These are phyloP conservation scores for Odontarrhena argentea DNA, from an alignment of 345 rosid species.

Conservation along the genomic window DNA sequence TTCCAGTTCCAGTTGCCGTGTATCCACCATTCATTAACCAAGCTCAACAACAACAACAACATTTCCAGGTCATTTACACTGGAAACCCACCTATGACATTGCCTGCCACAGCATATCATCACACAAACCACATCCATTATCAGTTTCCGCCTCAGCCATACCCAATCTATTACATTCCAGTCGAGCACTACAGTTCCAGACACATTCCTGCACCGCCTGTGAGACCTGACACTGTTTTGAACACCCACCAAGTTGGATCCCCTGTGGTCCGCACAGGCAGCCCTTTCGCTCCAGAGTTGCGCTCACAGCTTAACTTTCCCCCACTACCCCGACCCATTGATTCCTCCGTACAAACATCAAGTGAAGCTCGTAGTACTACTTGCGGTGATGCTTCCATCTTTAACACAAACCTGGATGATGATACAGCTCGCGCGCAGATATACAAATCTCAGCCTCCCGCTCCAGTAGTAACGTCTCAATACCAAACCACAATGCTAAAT, in stretches of 20 bases:
- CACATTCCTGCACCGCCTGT: constrained; percentile 35
- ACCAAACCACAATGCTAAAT: constrained; percentile 43
- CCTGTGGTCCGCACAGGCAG: constrained; percentile 26
- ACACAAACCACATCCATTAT: constrained; percentile 48
- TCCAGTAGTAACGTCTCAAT: constrained; percentile 55
- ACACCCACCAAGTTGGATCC: constrained; percentile 29
- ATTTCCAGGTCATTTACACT: constrained; percentile 45
- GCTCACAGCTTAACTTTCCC: constrained; percentile 44
- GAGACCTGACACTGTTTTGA: constrained; percentile 36
- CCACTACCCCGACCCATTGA: constrained; percentile 41
- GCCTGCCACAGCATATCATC: constrained; percentile 48
- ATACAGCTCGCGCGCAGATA: constrained; percentile 58
- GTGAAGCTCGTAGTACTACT: constrained; percentile 42
- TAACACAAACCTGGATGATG: constrained; percentile 51
- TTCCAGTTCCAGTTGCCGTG: constrained; percentile 48
- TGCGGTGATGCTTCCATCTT: constrained; percentile 42
- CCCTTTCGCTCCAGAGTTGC: constrained; percentile 47
- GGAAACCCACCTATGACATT: constrained; percentile 43
- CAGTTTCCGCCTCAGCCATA: constrained; percentile 50
- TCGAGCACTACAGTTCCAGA: constrained; percentile 40
- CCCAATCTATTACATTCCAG: constrained; percentile 52
- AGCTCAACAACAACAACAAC: constrained; percentile 50
- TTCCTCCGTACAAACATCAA: constrained; percentile 43
- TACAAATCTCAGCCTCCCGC: constrained; percentile 89
- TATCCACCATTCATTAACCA: constrained; percentile 50